A percentile compares a stretch with the other conserved stretches of the same genome.
Conservation (phyloP, 208 protist species). For the Leptomonas seymouri region DNA sequence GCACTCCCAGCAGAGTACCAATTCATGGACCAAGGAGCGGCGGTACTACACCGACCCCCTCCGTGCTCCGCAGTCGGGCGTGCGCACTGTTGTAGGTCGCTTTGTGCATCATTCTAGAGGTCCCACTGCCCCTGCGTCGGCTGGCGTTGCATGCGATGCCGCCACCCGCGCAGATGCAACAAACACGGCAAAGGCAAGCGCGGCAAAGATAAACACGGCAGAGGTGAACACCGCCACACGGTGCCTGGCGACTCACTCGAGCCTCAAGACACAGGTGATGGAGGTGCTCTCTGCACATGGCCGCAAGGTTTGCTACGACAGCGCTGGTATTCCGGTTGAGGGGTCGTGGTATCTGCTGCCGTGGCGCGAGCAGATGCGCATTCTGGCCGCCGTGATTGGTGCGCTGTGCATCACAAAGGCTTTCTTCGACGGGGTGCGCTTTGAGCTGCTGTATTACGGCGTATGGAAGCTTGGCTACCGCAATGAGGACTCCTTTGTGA, state of each 20-base stretch:
- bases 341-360: slow-evolving; percentile 33
- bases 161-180: no score
- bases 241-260: neutral
- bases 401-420: slow-evolving; percentile 36
- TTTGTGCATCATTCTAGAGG: no score
- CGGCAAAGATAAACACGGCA: no score
- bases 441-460: slow-evolving; percentile 47
- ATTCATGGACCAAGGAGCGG: slow-evolving; percentile 7
- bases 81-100: slow-evolving; percentile 33
- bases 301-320: slow-evolving; percentile 30
- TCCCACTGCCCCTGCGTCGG: no score
- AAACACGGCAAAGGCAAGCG: no score
- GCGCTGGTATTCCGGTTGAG: slow-evolving; percentile 32
- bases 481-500: slow-evolving; percentile 20
- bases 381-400: slow-evolving; percentile 23
- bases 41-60: slow-evolving; percentile 31
- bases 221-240: slow-evolving; percentile 1
- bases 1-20: neutral
- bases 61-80: slow-evolving; percentile 21
- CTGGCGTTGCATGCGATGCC: no score
- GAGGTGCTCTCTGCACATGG: neutral
- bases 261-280: neutral
- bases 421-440: slow-evolving; percentile 33
- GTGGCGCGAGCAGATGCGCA: slow-evolving; percentile 34
- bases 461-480: slow-evolving; percentile 42